Percentiles rank a stretch among this genome's conserved stretches.
phyloP scores from a whole-genome alignment of 805 yeast species.

The Yamadazyma tumulicola region DNA sequence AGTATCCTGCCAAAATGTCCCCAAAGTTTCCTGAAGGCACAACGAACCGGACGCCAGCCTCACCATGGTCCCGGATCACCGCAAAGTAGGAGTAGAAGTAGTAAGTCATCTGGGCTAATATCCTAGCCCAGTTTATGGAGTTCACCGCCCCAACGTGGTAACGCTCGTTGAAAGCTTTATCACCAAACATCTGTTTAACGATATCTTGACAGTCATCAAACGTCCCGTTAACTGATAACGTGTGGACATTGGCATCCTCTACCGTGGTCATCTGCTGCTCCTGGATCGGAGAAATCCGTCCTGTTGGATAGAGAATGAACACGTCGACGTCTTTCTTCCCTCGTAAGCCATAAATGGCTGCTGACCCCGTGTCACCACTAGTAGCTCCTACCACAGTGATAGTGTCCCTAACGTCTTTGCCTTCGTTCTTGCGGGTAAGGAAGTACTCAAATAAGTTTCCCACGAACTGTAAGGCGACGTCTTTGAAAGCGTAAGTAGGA shows the following conservation, averaged over 20 bases:
- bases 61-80: constrained; percentile 17
- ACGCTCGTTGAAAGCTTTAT: constrained; percentile 77
- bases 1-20: constrained; percentile 95
- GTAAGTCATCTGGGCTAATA: constrained; percentile 95
- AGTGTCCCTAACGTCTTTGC: constrained; percentile 61
- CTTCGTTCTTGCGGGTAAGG: constrained; percentile 67
- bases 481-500: constrained; percentile 98
- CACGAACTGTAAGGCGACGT: constrained; percentile 96
- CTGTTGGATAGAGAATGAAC: constrained; percentile 93
- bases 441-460: constrained; percentile 96
- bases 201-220: constrained; percentile 98
- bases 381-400: constrained; percentile 99
- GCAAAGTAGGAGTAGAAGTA: constrained; percentile 89
- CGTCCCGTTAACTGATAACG: constrained; percentile 91
- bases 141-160: constrained; percentile 97
- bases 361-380: constrained; percentile 98
- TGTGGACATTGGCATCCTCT: constrained; percentile 87
- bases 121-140: constrained; percentile 99
- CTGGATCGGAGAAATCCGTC: constrained; percentile 95
- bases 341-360: constrained; percentile 96
- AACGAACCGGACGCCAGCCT: constrained; percentile 60
- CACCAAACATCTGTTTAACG: constrained; percentile 91
- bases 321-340: constrained; percentile 98
- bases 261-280: constrained; percentile 99
- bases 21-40: constrained; percentile 99